Evolutionary conservation across 371 early-diverging fungal genomes (phyloP).

Genomic region (Conidiobolus incongruus): DNA sequence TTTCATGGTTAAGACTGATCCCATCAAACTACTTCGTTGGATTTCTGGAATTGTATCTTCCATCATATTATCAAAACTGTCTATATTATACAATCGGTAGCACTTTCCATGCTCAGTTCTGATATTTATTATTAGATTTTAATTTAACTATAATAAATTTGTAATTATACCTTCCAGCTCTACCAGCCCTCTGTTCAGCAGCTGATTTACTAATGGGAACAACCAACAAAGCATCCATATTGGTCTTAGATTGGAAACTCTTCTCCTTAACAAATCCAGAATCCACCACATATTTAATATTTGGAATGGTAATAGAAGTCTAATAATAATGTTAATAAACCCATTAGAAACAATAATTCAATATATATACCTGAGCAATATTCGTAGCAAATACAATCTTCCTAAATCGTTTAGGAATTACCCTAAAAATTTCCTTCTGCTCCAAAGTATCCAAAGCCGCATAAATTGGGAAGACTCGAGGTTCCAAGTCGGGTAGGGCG

Average conservation of each 20-base stretch:
- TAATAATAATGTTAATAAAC: constrained; percentile 1
- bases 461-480: constrained; percentile 46
- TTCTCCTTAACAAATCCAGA: constrained; percentile 83
- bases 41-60: constrained; percentile 88
- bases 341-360: not conserved
- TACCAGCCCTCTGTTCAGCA: constrained; percentile 91
- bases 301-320: constrained; percentile 72
- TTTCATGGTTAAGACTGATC: constrained; percentile 72
- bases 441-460: constrained; percentile 73
- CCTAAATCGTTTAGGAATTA: constrained; percentile 47
- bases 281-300: constrained; percentile 82
- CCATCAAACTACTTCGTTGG: constrained; percentile 71
- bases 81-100: constrained; percentile 82
- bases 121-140: not conserved
- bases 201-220: constrained; percentile 75
- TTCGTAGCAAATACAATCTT: constrained; percentile 98
- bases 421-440: constrained; percentile 82
- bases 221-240: constrained; percentile 64
- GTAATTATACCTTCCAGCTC: constrained; percentile 94
- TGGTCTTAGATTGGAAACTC: constrained; percentile 46
- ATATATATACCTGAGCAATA: constrained; percentile 90
- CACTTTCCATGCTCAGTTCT: constrained; percentile 76
- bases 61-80: constrained; percentile 61
- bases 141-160: no score
- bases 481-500: constrained; percentile 23